phyloP scores from a whole-genome alignment of 2,329 filamentous ascomycete species.

The Penicillium sp. region DNA sequence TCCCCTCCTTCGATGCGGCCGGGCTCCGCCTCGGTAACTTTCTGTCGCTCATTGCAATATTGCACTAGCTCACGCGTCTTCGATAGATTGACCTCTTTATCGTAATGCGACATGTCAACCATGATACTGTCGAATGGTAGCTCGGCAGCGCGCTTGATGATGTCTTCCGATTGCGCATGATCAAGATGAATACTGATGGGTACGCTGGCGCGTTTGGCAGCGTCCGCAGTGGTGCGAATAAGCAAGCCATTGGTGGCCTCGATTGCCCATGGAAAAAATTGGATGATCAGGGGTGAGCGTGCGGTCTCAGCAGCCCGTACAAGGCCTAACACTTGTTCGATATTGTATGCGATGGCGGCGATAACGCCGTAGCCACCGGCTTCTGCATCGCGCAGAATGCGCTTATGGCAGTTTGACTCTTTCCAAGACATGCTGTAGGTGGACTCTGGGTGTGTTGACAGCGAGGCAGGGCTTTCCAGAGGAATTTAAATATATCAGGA shows the following conservation, averaged over 20 bases:
- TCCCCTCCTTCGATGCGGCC: conserved; percentile 73
- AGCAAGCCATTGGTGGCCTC: conserved; percentile 63
- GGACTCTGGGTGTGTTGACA: not conserved
- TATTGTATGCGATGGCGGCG: conserved; percentile 58
- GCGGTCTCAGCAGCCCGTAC: conserved; percentile 70
- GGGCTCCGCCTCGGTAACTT: conserved; percentile 71
- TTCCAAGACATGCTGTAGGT: conserved; percentile 41
- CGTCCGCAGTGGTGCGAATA: conserved; percentile 56
- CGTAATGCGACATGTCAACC: conserved; percentile 75
- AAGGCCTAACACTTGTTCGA: conserved; percentile 70
- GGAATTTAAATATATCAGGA: not conserved
- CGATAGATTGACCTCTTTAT: conserved; percentile 67
- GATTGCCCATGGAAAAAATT: conserved; percentile 74
- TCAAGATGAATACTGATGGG: conserved; percentile 66
- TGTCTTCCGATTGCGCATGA: conserved; percentile 65
- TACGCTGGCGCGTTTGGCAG: conserved; percentile 54
- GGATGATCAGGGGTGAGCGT: conserved; percentile 69
- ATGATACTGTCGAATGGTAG: conserved; percentile 71
- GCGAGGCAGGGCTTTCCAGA: not conserved
- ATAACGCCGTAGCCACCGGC: conserved; percentile 62
- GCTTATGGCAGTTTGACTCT: conserved; percentile 29
- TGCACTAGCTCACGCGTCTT: conserved; percentile 65
- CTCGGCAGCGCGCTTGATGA: conserved; percentile 63
- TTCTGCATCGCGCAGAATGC: conserved; percentile 62
- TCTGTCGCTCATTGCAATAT: conserved; percentile 61